Evolutionary conservation across 202 grass and related monocot species (phyloP).

Genomic region (Setaria italica): DNA sequence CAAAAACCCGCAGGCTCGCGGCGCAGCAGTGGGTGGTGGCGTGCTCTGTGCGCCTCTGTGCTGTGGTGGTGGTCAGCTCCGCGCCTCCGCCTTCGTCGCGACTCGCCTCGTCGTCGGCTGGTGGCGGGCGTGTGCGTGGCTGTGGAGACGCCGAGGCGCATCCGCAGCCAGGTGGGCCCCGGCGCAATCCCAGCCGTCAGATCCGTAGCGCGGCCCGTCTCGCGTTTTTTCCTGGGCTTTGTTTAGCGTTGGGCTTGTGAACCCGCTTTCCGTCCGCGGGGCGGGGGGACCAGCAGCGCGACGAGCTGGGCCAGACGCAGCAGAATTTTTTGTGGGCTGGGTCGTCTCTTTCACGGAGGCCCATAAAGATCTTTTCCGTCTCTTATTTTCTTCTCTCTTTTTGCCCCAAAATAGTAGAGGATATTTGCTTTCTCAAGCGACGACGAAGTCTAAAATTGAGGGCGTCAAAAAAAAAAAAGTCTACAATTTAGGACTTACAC

Average conservation of each 20-base stretch:
- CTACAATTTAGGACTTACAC: too few relatives aligned
- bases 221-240: background rate
- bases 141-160: slow-evolving; percentile 41
- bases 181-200: background rate
- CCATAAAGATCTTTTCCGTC: background rate
- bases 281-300: too few relatives aligned
- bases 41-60: background rate
- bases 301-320: background rate
- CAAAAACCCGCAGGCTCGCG: background rate
- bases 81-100: background rate
- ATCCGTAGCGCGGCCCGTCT: background rate
- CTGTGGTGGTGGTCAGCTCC: background rate
- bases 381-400: background rate
- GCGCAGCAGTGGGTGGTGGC: background rate
- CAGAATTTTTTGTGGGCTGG: background rate
- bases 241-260: background rate
- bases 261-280: too few relatives aligned
- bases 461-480: too few relatives aligned
- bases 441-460: too few relatives aligned
- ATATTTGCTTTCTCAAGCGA: too few relatives aligned
- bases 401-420: too few relatives aligned
- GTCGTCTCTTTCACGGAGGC: background rate
- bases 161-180: slow-evolving; percentile 33
- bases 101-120: background rate
- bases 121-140: background rate